Evolutionary conservation across 2,329 filamentous ascomycete species (phyloP).

Genomic region (Aschersonia sp.): DNA sequence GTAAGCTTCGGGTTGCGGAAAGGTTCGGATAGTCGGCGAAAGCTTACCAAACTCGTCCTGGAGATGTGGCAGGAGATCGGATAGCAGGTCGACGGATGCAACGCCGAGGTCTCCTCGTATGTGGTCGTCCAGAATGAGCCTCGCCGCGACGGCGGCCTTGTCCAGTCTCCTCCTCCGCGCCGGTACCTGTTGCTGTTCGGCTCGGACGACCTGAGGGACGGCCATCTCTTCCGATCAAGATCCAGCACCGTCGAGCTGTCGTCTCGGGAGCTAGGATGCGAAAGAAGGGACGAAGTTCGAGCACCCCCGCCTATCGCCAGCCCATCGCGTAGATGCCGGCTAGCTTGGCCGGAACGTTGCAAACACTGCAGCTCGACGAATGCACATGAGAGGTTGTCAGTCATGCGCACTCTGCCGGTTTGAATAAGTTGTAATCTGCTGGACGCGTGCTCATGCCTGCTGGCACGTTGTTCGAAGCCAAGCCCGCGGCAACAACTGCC

Average conservation of each 20-base stretch:
- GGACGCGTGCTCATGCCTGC: no score
- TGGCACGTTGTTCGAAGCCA: no score
- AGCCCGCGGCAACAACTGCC: no score
- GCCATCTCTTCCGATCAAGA: neutral
- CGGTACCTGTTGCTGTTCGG: constrained; percentile 13
- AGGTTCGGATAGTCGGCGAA: constrained; percentile 14
- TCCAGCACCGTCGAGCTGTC: neutral
- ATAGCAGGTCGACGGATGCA: constrained; percentile 73
- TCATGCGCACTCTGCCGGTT: no score
- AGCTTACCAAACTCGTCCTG: constrained; percentile 23
- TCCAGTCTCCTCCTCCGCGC: constrained; percentile 45
- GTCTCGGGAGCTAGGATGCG: neutral
- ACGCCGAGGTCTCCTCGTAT: constrained; percentile 75
- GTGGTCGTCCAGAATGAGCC: constrained; percentile 71
- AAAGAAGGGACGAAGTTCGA: neutral
- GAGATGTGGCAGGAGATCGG: constrained; percentile 59
- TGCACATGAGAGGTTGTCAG: no score
- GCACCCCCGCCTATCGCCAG: neutral
- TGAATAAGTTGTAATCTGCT: no score
- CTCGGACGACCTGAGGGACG: neutral
- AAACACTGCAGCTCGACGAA: no score
- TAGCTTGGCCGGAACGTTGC: no score
- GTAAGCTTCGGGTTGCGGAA: neutral
- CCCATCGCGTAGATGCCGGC: neutral
- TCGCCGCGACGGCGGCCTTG: constrained; percentile 63